Evolutionary conservation across 1,284 basidiomycete species (phyloP), one percentile per base, ranked within the genome.

Genomic region (Cryptococcus amylolentus): DNA sequence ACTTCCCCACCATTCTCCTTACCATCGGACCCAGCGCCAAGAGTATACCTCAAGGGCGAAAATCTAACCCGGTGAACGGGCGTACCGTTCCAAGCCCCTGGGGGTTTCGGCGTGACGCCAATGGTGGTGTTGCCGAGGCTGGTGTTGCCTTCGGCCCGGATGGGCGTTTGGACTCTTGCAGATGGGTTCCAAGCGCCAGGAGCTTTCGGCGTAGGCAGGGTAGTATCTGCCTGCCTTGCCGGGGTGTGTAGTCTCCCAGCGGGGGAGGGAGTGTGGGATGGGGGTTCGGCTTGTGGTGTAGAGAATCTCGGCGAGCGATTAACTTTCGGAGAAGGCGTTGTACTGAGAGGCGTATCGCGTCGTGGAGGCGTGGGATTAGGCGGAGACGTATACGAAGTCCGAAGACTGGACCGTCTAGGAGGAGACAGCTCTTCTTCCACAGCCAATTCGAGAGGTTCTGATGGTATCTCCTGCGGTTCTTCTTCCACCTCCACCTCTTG

Each of bases 1-100:
- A 35, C 7, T 35, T 35, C 31, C 31, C 31, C 31, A 6, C 7
- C 6, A 6, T 10, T 10, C 31, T 35, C 31, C 10, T 5, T 5
- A 10, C 7, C 31, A 35, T 35, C 31, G 10, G 7, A 10, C 31
- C 31, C 31, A 49, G 10, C 42, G 18, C 42, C n/a, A 13, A 44
- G 53, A 35, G n/a, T 47, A 48, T 37, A 45, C 53, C 18, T 38
- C 18, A 50, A 50, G 1, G 49, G 49, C 18, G 49, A 50, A 8
- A 40, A 38, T 4, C 49, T 38, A 3, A 50, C 49, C 37, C 23
- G 12, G 26, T 23, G 45, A 6, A 28, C 49, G 9, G 51, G 55
- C 2, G 58, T 56, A 20, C 43, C 49, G 28, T 47, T 20, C 64
- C 64, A 68, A 26, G 61, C 66, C 18, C 66, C 66, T 5, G 66